Evolutionary conservation across 2,329 filamentous ascomycete genomes (phyloP).

Genomic region (Pezicula radicicola): DNA sequence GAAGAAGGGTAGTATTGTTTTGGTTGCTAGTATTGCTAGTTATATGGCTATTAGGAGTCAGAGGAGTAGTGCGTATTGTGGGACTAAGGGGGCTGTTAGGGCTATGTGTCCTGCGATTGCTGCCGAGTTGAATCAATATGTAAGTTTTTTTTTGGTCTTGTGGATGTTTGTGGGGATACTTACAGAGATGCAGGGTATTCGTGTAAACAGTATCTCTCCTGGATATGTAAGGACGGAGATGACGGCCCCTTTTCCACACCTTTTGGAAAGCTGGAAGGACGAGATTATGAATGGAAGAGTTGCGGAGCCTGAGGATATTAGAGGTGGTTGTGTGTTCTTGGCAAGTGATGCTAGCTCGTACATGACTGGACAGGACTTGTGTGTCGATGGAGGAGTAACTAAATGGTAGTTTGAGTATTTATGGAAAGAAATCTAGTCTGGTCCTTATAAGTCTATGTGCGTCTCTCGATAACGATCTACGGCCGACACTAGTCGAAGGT

Average conservation of each 20-base stretch:
- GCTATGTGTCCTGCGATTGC: conserved; percentile 45
- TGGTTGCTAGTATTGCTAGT: conserved; percentile 51
- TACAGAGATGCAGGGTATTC: conserved; percentile 35
- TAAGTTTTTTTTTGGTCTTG: conserved; percentile 2
- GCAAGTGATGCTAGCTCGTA: conserved; percentile 60
- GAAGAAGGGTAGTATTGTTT: conserved; percentile 47
- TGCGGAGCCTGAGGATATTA: conserved; percentile 30
- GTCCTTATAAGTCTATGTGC: neutral
- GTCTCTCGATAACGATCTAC: too few relatives aligned
- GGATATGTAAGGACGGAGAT: conserved; percentile 27
- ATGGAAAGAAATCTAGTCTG: neutral
- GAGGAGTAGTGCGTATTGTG: conserved; percentile 43
- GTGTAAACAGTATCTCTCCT: conserved; percentile 31
- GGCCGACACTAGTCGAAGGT: too few relatives aligned
- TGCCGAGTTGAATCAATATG: conserved; percentile 36
- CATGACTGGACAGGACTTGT: conserved; percentile 44
- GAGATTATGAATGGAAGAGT: conserved; percentile 31
- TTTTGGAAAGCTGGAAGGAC: conserved; percentile 31
- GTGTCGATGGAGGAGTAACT: conserved; percentile 21
- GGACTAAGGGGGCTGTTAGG: conserved; percentile 43
- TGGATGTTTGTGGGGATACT: neutral
- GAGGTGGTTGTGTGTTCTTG: conserved; percentile 46
- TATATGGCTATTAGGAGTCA: conserved; percentile 48
- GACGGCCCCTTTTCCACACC: conserved; percentile 18
- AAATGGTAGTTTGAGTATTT: conserved; percentile 9